Conservation (phyloP, 305 asterid species). For the Fraxinus sp. region DNA sequence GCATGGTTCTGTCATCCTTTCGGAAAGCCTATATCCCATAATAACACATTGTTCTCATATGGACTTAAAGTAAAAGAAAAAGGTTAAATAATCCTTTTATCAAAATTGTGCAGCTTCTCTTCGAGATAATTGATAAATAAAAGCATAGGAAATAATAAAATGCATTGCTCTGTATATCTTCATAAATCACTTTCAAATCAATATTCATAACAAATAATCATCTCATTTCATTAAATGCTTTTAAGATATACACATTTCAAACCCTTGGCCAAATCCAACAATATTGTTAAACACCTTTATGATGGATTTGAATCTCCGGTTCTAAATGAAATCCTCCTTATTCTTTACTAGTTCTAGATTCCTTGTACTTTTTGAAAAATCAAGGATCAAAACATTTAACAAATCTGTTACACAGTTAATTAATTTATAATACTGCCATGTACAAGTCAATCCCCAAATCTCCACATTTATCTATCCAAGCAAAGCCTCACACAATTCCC, state of each 20-base stretch:
- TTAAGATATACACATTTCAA: background rate
- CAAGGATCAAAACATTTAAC: background rate
- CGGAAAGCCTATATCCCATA: slow-evolving; percentile 56
- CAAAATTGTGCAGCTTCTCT: background rate
- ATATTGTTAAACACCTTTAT: background rate
- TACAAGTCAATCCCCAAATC: background rate
- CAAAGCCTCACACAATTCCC: background rate
- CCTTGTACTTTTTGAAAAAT: background rate
- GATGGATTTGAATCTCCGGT: background rate
- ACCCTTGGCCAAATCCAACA: background rate
- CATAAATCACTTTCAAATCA: background rate
- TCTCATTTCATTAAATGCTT: background rate
- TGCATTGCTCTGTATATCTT: background rate
- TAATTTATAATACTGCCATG: background rate
- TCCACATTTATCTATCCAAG: background rate
- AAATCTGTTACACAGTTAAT: background rate
- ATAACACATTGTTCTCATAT: background rate
- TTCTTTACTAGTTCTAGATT: background rate
- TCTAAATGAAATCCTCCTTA: background rate
- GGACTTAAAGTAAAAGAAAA: background rate
- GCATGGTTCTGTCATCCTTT: slow-evolving; percentile 76
- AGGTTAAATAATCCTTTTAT: background rate
- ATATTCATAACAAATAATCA: background rate
- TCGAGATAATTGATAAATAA: background rate
- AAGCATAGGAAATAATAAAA: background rate